A percentile compares a stretch with the other conserved stretches of the same genome.
Evolutionary conservation across 495 filamentous ascomycete species (phyloP).

Genomic region (Aspergillus kassunensis): DNA sequence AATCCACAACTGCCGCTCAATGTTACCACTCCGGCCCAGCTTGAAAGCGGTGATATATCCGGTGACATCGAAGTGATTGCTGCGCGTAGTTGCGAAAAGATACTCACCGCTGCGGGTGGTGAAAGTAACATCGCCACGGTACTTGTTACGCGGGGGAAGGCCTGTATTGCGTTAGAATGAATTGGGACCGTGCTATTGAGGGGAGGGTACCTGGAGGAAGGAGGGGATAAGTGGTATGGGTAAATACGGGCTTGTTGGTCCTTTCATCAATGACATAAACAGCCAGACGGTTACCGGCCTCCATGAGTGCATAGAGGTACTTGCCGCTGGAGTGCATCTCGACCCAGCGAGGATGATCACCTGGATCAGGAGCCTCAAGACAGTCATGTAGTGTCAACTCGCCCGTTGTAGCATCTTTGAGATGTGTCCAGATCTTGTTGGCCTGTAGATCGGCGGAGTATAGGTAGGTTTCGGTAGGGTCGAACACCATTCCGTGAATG

Average conservation of each 20-base stretch:
- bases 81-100: constrained; percentile 75
- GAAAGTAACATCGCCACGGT: constrained; percentile 74
- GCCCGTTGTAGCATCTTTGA: constrained; percentile 60
- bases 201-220: constrained; percentile 60
- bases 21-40: constrained; percentile 62
- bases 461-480: constrained; percentile 76
- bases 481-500: constrained; percentile 87
- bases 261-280: constrained; percentile 75
- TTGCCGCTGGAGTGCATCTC: constrained; percentile 71
- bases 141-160: constrained; percentile 47
- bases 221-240: constrained; percentile 68
- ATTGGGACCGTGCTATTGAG: constrained; percentile 30
- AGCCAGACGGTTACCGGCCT: constrained; percentile 73
- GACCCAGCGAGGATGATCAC: constrained; percentile 81
- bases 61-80: constrained; percentile 68
- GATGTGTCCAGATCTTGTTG: constrained; percentile 84
- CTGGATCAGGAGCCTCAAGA: constrained; percentile 62
- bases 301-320: constrained; percentile 82
- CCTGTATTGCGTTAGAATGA: constrained; percentile 50
- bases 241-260: constrained; percentile 78
- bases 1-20: constrained; percentile 71
- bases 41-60: constrained; percentile 78
- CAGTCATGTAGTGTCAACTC: constrained; percentile 62
- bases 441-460: constrained; percentile 81
- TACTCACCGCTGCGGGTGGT: constrained; percentile 61